Base-by-base conservation (phyloP, 2,329 filamentous ascomycete genomes). In the Colletotrichum spaethianum region DNA sequence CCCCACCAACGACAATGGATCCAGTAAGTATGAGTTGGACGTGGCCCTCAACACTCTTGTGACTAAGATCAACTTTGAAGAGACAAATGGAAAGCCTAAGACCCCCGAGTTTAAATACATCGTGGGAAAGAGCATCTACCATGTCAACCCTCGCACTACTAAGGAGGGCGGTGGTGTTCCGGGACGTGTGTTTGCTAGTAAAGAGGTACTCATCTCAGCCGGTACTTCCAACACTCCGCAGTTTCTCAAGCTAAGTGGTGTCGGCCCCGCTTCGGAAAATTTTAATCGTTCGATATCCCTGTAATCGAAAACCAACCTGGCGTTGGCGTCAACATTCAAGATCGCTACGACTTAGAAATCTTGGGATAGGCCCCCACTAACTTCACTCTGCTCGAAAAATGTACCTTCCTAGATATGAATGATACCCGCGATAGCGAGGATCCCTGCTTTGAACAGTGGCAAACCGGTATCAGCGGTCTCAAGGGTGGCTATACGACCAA, bases 151-250 rank as follows among this genome's bases (percentile, higher is more conserved):
- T 18, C 81, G 82, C 7, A 77, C 79, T 50, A 76, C 76, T 36
- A 66, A 76, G 7, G 73, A 67, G n/a, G 57, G 68, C 1, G 38
- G 55, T 11, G 63, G 64, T 28, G 9, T 63, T 16, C 52, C 42
- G 4, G 64, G 64, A 5, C 1, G 33, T 74, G 77, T 81, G 44
- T 75, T 75, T 11, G 79, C 79, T 11, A 77, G 76, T 46, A 80
- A 80, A 36, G 87, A 88, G 72, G 83, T 89, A 20, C 87, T 89
- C 42, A 70, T 88, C 6, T 82, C 84, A 0, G 86, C 83, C 0
- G 87, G 87, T 23, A 79, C 83, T 2, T 86, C 87, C 76, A 86
- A 87, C 76, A 83, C 84, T 6, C 87, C 46, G 8, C 46, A 2
- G 23, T 2, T 50, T 50, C 23, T 28, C 46, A 50, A 28, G 46